Conservation (phyloP, 208 protist genomes). For the Leishmania lainsoni region DNA sequence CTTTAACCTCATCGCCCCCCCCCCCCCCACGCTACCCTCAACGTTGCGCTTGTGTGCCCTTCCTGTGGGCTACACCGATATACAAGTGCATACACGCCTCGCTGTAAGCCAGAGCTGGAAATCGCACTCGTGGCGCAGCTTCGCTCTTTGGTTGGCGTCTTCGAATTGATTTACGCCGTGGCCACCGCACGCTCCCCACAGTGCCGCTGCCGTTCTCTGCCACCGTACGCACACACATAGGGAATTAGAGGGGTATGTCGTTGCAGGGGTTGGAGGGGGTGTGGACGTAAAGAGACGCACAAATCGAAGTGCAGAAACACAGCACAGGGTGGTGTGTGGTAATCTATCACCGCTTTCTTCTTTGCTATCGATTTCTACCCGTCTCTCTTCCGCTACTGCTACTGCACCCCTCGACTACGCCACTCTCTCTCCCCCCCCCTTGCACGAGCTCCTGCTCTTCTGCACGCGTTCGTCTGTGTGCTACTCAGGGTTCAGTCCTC, state of each 20-base stretch:
- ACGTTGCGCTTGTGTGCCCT: background rate
- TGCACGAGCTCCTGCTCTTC: background rate
- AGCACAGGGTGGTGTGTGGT: constrained; percentile 13
- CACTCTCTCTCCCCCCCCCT: background rate
- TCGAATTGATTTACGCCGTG: background rate
- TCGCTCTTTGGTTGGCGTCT: background rate
- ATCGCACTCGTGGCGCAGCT: background rate
- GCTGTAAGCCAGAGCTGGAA: background rate
- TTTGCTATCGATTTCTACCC: background rate
- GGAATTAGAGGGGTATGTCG: background rate
- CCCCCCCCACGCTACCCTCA: background rate
- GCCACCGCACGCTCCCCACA: background rate
- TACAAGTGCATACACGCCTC: background rate
- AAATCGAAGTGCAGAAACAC: background rate
- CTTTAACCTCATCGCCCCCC: background rate
- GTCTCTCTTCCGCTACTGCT: background rate
- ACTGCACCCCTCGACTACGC: background rate
- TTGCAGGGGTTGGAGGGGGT: background rate
- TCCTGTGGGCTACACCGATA: background rate
- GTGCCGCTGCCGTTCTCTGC: background rate
- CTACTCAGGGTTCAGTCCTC: background rate
- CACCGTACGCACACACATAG: background rate
- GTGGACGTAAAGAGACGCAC: background rate
- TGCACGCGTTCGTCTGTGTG: background rate
- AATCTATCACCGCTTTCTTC: constrained; percentile 20